A percentile compares a stretch with the other conserved stretches of the same genome.
phyloP scores from a whole-genome alignment of 306 rosid species.

The Canavalia gladiata region DNA sequence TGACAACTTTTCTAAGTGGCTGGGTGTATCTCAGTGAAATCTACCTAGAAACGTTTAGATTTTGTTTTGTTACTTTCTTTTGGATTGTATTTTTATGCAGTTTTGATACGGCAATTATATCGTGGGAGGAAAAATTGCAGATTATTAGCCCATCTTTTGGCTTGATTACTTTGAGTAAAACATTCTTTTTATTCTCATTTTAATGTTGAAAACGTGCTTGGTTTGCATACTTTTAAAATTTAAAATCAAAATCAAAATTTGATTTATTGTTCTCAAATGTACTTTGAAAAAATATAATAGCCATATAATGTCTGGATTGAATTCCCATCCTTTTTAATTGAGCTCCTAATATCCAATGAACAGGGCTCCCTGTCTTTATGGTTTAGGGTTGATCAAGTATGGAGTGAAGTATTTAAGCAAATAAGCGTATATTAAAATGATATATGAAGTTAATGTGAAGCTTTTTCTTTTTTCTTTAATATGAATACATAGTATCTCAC shows the following conservation, averaged over 20 bases:
- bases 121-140: constrained; percentile 38
- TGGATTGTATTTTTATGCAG: constrained; percentile 44
- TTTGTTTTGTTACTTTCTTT: constrained; percentile 39
- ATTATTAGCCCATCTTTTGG: constrained; percentile 16
- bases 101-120: constrained; percentile 47
- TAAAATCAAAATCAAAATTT: not conserved
- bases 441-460: too few species aligned
- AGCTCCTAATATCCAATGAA: not conserved
- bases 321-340: not conserved
- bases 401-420: too few species aligned
- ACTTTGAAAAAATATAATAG: not conserved
- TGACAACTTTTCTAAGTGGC: constrained; percentile 83
- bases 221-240: not conserved
- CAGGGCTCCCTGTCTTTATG: not conserved
- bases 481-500: too few species aligned
- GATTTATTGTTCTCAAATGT: not conserved
- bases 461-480: too few species aligned
- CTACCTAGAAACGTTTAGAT: constrained; percentile 19
- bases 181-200: not conserved
- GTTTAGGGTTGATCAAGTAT: too few species aligned
- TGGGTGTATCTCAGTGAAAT: constrained; percentile 74
- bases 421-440: too few species aligned
- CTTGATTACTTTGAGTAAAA: not conserved
- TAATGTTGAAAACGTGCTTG: not conserved
- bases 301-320: not conserved